Evolutionary conservation across 2,329 filamentous ascomycete genomes (phyloP).

Genomic region (Penicillium griseofulvum): DNA sequence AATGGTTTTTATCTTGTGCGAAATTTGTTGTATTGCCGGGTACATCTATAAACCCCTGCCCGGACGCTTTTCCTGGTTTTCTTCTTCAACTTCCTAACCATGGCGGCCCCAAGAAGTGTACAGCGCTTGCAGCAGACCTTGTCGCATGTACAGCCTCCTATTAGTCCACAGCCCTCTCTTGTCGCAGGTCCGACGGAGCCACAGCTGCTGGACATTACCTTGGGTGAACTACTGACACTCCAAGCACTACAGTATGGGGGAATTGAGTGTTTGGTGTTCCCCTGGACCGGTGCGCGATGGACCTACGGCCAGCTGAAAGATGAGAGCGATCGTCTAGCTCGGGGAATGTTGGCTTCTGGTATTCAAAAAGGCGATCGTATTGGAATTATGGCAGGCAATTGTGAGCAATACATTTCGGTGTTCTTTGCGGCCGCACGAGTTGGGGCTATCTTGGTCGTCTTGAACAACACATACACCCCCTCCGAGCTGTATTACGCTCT

Average conservation of each 20-base stretch:
- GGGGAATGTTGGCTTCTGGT: slow-evolving; percentile 65
- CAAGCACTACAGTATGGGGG: slow-evolving; percentile 65
- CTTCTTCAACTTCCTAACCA: slow-evolving; percentile 9
- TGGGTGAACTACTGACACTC: slow-evolving; percentile 69
- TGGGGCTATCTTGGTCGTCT: slow-evolving; percentile 68
- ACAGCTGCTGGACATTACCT: slow-evolving; percentile 67
- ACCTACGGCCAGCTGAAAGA: slow-evolving; percentile 65
- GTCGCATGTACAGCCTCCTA: slow-evolving; percentile 26
- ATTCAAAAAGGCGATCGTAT: slow-evolving; percentile 68
- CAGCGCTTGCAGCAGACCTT: slow-evolving; percentile 33
- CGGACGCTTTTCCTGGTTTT: neutral
- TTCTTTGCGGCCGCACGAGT: slow-evolving; percentile 69
- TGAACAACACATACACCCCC: slow-evolving; percentile 80
- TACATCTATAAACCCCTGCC: slow-evolving; percentile 12
- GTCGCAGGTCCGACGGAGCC: slow-evolving; percentile 68
- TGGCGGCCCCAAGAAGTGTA: slow-evolving; percentile 26
- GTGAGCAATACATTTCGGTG: slow-evolving; percentile 60
- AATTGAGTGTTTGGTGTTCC: slow-evolving; percentile 68
- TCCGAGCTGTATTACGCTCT: slow-evolving; percentile 70
- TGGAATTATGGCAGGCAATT: slow-evolving; percentile 69
- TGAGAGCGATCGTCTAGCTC: slow-evolving; percentile 61
- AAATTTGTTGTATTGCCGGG: slow-evolving; percentile 9
- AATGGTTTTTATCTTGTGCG: neutral
- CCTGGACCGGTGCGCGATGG: slow-evolving; percentile 74
- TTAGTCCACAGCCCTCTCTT: slow-evolving; percentile 47